phyloP scores from a whole-genome alignment of 768 basidiomycete species.

The Podaxis pistillaris region DNA sequence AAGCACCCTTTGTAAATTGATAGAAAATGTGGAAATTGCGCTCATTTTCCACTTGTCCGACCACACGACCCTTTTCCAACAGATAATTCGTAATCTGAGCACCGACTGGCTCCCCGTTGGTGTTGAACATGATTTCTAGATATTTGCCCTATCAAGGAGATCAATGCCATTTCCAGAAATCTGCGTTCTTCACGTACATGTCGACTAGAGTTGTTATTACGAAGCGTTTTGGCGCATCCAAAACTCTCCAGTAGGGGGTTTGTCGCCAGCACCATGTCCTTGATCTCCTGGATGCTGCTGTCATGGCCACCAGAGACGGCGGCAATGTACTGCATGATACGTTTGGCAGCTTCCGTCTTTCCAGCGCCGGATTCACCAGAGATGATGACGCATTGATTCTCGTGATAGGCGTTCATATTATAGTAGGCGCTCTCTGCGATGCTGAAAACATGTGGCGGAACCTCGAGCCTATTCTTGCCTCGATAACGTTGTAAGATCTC shows the following conservation, averaged over 20 bases:
- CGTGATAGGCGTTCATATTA: constrained; percentile 98
- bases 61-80: constrained; percentile 94
- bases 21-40: constrained; percentile 99
- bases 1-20: constrained; percentile 96
- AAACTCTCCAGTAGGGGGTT: constrained; percentile 98
- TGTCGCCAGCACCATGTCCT: constrained; percentile 99
- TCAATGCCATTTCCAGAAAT: constrained; percentile 16
- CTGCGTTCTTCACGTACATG: constrained; percentile 61
- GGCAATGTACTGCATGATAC: constrained; percentile 99
- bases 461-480: constrained; percentile 97
- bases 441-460: constrained; percentile 96
- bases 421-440: constrained; percentile 98
- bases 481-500: constrained; percentile 82
- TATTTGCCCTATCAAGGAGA: constrained; percentile 81
- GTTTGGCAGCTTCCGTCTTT: constrained; percentile 98
- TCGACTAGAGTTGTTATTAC: constrained; percentile 98
- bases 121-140: constrained; percentile 98
- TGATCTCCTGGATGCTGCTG: constrained; percentile 93
- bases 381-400: constrained; percentile 99
- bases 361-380: constrained; percentile 99
- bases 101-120: constrained; percentile 88
- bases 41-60: constrained; percentile 95
- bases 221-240: constrained; percentile 97
- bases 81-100: constrained; percentile 99
- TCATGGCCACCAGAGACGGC: constrained; percentile 90